These are phyloP conservation scores for Ophiostoma novo-ulmi DNA, from an alignment of 2,329 filamentous ascomycete genomes.

Conservation along the genomic window DNA sequence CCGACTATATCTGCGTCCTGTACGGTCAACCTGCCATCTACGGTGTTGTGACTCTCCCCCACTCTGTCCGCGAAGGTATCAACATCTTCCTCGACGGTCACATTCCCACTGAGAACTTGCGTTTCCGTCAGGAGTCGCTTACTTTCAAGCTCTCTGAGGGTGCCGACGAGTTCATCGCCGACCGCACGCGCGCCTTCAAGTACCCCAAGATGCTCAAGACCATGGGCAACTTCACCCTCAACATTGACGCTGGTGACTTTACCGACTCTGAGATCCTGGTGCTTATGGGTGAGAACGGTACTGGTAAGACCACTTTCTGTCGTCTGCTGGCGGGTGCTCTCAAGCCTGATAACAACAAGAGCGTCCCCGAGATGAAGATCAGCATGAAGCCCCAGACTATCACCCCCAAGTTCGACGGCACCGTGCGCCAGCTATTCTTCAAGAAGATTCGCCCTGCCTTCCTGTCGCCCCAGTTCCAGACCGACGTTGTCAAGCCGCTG, in stretches of 20 bases:
- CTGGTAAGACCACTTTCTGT: constrained; percentile 96
- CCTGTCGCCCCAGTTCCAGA: constrained; percentile 96
- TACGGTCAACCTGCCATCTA: constrained; percentile 95
- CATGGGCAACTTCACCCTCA: constrained; percentile 68
- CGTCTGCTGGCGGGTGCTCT: constrained; percentile 88
- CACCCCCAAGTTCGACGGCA: constrained; percentile 95
- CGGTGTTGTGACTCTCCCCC: constrained; percentile 91
- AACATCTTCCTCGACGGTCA: constrained; percentile 98
- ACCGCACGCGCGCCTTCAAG: constrained; percentile 76
- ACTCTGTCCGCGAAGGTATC: constrained; percentile 97
- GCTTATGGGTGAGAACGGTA: constrained; percentile 99
- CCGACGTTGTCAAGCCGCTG: constrained; percentile 98
- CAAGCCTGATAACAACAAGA: constrained; percentile 75
- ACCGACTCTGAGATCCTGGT: constrained; percentile 98
- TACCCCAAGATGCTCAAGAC: constrained; percentile 94
- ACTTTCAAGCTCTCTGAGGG: constrained; percentile 92
- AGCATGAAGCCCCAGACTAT: constrained; percentile 88
- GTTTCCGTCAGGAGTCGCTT: constrained; percentile 94
- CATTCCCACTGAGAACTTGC: constrained; percentile 92
- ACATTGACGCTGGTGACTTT: constrained; percentile 76
- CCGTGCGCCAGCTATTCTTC: constrained; percentile 96
- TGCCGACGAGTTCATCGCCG: constrained; percentile 78
- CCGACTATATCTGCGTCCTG: constrained; percentile 95
- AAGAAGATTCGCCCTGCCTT: constrained; percentile 99
- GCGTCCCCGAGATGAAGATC: constrained; percentile 90